Percentiles rank a stretch among this genome's conserved stretches.
These are phyloP conservation scores for Cryphonectria japonica DNA, from an alignment of 2,329 filamentous ascomycete species.

Conservation along the genomic window DNA sequence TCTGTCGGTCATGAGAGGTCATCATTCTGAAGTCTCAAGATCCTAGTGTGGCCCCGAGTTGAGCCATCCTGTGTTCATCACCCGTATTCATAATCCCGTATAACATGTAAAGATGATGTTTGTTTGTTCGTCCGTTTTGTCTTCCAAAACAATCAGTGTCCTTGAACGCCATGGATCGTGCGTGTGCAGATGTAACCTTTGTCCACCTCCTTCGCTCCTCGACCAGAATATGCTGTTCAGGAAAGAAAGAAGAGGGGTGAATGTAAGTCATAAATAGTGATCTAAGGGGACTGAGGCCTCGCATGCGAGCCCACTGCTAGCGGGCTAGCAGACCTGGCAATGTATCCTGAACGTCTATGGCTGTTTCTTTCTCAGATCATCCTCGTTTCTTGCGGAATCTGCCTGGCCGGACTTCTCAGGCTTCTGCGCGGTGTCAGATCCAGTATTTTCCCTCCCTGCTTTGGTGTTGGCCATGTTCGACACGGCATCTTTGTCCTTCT, in stretches of 20 bases:
- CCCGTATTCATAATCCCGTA: constrained; percentile 14
- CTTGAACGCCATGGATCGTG: constrained; percentile 22
- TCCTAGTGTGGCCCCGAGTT: constrained; percentile 36
- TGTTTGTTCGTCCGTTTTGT: constrained; percentile 21
- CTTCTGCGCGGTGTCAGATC: constrained; percentile 20
- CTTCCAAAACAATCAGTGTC: constrained; percentile 26
- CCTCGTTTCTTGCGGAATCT: background rate
- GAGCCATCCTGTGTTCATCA: constrained; percentile 34
- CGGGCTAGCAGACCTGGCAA: background rate
- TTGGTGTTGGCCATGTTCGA: constrained; percentile 69
- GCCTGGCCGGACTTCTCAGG: constrained; percentile 24
- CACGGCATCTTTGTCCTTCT: constrained; percentile 71
- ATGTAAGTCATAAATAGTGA: constrained; percentile 1
- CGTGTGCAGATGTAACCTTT: constrained; percentile 16
- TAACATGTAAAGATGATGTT: constrained; percentile 10
- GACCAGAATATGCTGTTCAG: background rate
- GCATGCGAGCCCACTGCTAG: background rate
- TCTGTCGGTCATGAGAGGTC: background rate
- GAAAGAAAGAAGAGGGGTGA: background rate
- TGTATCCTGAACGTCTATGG: constrained; percentile 12
- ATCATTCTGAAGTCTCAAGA: constrained; percentile 33
- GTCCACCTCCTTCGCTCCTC: background rate
- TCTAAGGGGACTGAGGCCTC: background rate
- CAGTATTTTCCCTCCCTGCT: constrained; percentile 40
- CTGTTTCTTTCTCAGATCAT: constrained; percentile 14